A percentile compares a stretch with the other conserved stretches of the same genome.
Conservation (phyloP, 2,329 filamentous ascomycete species). For the Basipetospora sp. region DNA sequence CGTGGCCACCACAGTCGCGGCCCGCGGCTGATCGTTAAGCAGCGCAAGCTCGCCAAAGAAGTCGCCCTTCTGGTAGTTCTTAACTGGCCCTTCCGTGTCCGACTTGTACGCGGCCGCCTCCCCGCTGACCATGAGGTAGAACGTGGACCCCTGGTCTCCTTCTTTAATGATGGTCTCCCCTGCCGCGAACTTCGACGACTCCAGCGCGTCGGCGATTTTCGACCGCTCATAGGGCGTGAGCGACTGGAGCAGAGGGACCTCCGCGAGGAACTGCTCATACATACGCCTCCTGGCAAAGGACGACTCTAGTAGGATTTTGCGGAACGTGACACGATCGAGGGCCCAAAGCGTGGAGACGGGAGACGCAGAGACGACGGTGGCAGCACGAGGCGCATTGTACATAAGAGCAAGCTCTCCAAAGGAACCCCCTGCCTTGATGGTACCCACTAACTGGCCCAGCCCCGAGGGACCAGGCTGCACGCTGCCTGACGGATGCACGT, state of each 20-base stretch:
- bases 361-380: constrained; percentile 77
- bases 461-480: constrained; percentile 70
- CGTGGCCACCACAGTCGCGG: constrained; percentile 71
- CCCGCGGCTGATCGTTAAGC: constrained; percentile 82
- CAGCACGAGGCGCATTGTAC: constrained; percentile 95
- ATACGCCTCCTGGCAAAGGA: constrained; percentile 90
- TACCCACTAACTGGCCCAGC: constrained; percentile 67
- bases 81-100: constrained; percentile 55
- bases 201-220: constrained; percentile 92
- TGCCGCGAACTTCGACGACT: constrained; percentile 70
- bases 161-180: constrained; percentile 78
- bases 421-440: constrained; percentile 73
- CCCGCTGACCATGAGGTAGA: constrained; percentile 79
- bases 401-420: constrained; percentile 95
- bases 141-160: constrained; percentile 79
- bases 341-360: constrained; percentile 75
- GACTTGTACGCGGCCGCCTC: constrained; percentile 76
- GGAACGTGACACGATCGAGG: constrained; percentile 88
- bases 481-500: constrained; percentile 65
- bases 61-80: constrained; percentile 76
- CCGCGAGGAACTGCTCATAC: constrained; percentile 93
- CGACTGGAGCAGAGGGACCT: constrained; percentile 70
- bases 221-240: constrained; percentile 86
- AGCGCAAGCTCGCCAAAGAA: constrained; percentile 94
- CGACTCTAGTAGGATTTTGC: constrained; percentile 93